phyloP scores from a whole-genome alignment of 2,329 filamentous ascomycete genomes.

The Podosphaera xanthii region DNA sequence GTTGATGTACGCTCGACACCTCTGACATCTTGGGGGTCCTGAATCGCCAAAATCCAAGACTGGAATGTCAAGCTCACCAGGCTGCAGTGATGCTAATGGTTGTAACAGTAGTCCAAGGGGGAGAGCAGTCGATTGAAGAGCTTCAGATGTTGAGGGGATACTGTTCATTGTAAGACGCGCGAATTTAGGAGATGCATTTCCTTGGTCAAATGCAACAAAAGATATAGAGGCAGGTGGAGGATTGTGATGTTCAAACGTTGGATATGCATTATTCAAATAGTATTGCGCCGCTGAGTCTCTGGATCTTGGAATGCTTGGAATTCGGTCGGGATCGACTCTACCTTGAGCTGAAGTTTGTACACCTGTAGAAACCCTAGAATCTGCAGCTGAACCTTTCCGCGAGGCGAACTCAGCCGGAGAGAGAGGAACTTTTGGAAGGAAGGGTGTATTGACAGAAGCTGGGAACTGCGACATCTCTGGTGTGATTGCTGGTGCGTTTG shows the following conservation, averaged over 20 bases:
- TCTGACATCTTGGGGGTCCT: slow-evolving; percentile 73
- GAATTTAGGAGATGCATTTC: slow-evolving; percentile 88
- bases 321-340: slow-evolving; percentile 71
- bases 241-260: slow-evolving; percentile 83
- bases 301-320: slow-evolving; percentile 72
- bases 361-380: slow-evolving; percentile 19
- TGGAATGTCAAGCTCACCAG: slow-evolving; percentile 70
- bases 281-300: slow-evolving; percentile 64
- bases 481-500: slow-evolving; percentile 24
- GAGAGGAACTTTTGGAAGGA: slow-evolving; percentile 21
- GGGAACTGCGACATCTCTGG: slow-evolving; percentile 36
- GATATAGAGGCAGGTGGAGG: slow-evolving; percentile 74
- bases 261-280: slow-evolving; percentile 73
- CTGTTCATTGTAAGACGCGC: slow-evolving; percentile 81
- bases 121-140: slow-evolving; percentile 55
- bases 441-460: slow-evolving; percentile 29
- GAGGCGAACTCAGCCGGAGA: slow-evolving; percentile 25
- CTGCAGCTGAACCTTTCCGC: slow-evolving; percentile 18
- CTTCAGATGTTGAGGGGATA: slow-evolving; percentile 65
- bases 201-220: slow-evolving; percentile 87
- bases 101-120: slow-evolving; percentile 77
- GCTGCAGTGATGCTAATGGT: slow-evolving; percentile 60
- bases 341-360: slow-evolving; percentile 42
- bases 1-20: slow-evolving; percentile 93
- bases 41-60: slow-evolving; percentile 84